Evolutionary conservation across 1,284 basidiomycete species (phyloP), one percentile per base, ranked within the genome.

Genomic region (Sanghuangporus baumii): DNA sequence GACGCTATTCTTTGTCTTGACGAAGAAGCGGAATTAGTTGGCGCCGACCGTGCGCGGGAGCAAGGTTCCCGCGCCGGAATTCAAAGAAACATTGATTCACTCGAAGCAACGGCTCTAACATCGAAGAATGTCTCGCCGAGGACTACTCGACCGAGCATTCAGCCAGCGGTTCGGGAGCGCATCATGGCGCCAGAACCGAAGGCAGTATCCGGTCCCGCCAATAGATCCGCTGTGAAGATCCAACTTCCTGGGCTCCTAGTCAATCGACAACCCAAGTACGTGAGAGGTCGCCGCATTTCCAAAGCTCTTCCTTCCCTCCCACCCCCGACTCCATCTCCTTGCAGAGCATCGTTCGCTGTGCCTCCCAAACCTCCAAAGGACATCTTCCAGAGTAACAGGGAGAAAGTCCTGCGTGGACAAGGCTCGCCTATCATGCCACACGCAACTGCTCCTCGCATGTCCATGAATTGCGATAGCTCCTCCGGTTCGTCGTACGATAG

Each of bases 291-390:
- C 18, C 62, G 51, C 12, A 11, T 48, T 18, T 63, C 50, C 20
- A 63, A 63, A 47, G 52, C 58, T 34, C 55, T 63, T 43, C 62
- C 62, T 20, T 50, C 57, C 11, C 57, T 59, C 41, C 62, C 62
- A 38, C 36, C 52, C 16, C 36, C 20, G 12, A 37, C 34, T 56
- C 38, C 54, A 34, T 41, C 46, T 46, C 57, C 55, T 31, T 26
- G 43, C 12, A 56, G 16, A 54, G 46, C 55, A 47, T 61, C 36
- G 14, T 43, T 57, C 34, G 12, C 18, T 14, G 23, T 38, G 37
- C 40, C 40, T 36, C 34, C 36, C 12, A 23, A 61, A 26, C 31
- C 9, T 8, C 37, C 52, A 26, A 41, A 57, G 38, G 50, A 59
- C 23, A 41, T 26, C 8, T 61, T 61, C 43, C 46, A 57, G 34